These are phyloP conservation scores for Psilocybe sp. DNA, from an alignment of 768 basidiomycete species.

Conservation along the genomic window DNA sequence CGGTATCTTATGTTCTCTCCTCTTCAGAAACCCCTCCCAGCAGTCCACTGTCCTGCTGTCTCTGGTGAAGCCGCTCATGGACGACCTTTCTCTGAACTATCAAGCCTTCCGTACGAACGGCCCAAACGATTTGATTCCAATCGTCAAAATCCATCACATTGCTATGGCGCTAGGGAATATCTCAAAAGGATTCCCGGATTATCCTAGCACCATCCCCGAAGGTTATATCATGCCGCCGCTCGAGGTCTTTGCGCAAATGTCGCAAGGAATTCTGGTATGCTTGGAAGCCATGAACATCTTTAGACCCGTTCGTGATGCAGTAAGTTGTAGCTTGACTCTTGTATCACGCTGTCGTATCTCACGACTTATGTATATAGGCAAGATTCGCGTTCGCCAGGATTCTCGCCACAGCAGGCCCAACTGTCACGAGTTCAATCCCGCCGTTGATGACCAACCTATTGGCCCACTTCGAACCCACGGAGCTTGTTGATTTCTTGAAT, in stretches of 20 bases:
- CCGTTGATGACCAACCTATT: constrained; percentile 89
- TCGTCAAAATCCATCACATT: constrained; percentile 86
- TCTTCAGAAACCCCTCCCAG: constrained; percentile 62
- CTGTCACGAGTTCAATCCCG: constrained; percentile 84
- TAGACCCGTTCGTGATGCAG: constrained; percentile 89
- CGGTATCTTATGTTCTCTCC: constrained; percentile 80
- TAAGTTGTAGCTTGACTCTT: constrained; percentile 34
- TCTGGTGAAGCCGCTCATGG: constrained; percentile 78
- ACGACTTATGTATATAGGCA: constrained; percentile 46
- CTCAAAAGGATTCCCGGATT: constrained; percentile 95
- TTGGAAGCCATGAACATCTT: constrained; percentile 86
- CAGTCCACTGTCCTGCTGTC: constrained; percentile 71
- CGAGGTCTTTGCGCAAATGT: constrained; percentile 79
- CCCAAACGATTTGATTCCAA: constrained; percentile 66
- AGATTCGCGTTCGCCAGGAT: constrained; percentile 93
- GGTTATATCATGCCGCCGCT: constrained; percentile 70
- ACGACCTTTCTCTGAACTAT: constrained; percentile 60
- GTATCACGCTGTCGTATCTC: not conserved
- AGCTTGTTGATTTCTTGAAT: constrained; percentile 92
- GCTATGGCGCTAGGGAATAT: constrained; percentile 94
- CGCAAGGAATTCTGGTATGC: constrained; percentile 83
- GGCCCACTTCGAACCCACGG: constrained; percentile 86
- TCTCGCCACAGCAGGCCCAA: constrained; percentile 83
- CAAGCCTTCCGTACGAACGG: constrained; percentile 54
- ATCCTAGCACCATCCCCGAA: constrained; percentile 65